Evolutionary conservation across 805 yeast species (phyloP).

Genomic region (Lipomyces spencermartinsiae): DNA sequence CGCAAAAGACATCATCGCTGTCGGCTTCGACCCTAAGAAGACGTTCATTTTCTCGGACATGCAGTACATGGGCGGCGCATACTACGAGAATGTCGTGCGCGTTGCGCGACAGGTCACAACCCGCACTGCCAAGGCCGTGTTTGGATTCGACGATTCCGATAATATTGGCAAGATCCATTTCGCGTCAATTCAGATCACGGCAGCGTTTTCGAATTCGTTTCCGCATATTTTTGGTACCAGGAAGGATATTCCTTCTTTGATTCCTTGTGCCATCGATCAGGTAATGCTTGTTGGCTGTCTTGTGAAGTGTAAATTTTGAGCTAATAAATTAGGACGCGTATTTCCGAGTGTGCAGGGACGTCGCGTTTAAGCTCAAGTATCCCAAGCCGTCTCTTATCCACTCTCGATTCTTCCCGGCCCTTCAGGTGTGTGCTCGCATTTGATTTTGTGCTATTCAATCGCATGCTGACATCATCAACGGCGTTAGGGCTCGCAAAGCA

Average conservation of each 20-base stretch:
- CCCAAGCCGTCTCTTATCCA: constrained; percentile 92
- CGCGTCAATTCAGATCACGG: constrained; percentile 94
- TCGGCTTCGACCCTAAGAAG: constrained; percentile 92
- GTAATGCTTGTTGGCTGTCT: background rate
- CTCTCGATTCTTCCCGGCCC: constrained; percentile 95
- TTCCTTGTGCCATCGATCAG: constrained; percentile 99
- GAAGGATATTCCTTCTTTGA: constrained; percentile 90
- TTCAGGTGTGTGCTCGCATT: constrained; percentile 24
- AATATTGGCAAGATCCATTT: constrained; percentile 94
- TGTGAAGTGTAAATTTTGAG: background rate
- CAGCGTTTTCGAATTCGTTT: constrained; percentile 95
- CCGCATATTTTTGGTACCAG: constrained; percentile 90
- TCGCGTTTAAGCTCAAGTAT: constrained; percentile 89
- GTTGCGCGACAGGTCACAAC: constrained; percentile 94
- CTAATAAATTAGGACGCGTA: constrained; percentile 69
- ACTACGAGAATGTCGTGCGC: constrained; percentile 92
- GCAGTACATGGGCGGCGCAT: constrained; percentile 89
- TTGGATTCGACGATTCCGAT: constrained; percentile 94
- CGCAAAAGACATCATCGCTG: constrained; percentile 90
- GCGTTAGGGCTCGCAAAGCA: constrained; percentile 87
- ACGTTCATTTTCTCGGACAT: constrained; percentile 95
- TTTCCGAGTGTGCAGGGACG: constrained; percentile 96
- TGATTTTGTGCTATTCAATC: background rate
- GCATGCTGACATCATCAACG: constrained; percentile 7
- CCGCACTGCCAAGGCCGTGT: constrained; percentile 95